Evolutionary conservation across 1,284 basidiomycete genomes (phyloP).

Genomic region (Ustilago esculenta): DNA sequence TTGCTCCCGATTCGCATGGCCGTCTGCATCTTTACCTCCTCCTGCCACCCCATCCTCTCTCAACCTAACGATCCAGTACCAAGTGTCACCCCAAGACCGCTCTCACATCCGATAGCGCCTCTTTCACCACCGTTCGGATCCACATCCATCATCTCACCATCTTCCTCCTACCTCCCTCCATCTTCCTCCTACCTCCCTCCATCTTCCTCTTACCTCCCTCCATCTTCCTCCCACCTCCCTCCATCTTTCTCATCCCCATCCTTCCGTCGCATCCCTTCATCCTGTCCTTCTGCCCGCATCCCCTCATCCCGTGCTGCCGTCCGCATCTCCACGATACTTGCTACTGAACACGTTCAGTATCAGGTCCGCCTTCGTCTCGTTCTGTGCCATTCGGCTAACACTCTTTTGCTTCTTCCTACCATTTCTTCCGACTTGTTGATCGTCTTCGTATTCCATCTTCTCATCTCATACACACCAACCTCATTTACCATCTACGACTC

Average conservation of each 20-base stretch:
- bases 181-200: not conserved
- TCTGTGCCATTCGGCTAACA: conserved; percentile 6
- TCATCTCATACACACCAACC: not conserved
- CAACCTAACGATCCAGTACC: too few species aligned
- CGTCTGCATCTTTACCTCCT: not conserved
- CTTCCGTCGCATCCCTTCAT: too few species aligned
- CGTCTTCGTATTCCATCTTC: not conserved
- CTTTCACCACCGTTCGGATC: not conserved
- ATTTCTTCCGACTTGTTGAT: not conserved
- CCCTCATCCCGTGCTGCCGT: too few species aligned
- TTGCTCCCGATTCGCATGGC: not conserved
- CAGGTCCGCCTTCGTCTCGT: too few species aligned
- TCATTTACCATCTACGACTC: not conserved
- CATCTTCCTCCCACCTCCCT: not conserved
- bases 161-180: not conserved
- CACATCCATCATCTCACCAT: not conserved
- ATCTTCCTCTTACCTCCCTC: not conserved
- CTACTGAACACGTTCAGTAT: not conserved
- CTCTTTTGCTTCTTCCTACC: conserved; percentile 12
- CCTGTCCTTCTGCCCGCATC: too few species aligned
- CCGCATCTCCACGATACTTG: not conserved
- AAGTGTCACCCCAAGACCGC: too few species aligned
- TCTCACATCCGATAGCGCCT: not conserved
- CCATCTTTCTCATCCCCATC: too few species aligned
- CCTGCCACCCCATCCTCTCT: not conserved